Conservation (phyloP, 345 rosid species). For the Lumnitzera racemosa region DNA sequence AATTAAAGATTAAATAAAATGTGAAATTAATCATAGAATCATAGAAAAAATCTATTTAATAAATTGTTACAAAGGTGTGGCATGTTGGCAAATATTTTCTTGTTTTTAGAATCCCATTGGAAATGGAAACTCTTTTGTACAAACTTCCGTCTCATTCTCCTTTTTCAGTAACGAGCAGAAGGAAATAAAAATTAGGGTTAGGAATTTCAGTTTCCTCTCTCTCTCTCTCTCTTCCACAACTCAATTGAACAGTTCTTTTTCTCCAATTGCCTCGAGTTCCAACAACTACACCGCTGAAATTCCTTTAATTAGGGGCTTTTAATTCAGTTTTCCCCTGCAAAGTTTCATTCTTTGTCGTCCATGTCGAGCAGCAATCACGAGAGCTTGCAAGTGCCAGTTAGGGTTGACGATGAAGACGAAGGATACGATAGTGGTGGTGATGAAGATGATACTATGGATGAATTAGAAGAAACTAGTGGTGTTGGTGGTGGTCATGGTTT, state of each 20-base stretch:
- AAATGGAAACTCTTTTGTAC: too few species aligned
- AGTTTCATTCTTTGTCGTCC: background rate
- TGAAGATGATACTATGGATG: constrained; percentile 32
- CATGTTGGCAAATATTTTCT: too few species aligned
- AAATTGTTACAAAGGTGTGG: too few species aligned
- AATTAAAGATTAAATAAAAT: too few species aligned
- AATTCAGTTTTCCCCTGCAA: background rate
- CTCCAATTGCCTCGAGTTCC: constrained; percentile 2
- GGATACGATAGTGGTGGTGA: constrained; percentile 1
- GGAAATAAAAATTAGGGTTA: background rate
- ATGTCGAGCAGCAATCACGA: constrained; percentile 30
- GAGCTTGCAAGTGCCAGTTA: constrained; percentile 40
- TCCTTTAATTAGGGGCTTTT: background rate
- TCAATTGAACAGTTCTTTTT: constrained; percentile 5
- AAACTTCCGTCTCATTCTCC: too few species aligned
- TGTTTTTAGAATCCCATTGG: too few species aligned
- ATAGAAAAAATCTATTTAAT: too few species aligned
- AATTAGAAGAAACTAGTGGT: constrained; percentile 23
- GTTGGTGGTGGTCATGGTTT: constrained; percentile 20
- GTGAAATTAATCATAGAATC: too few species aligned
- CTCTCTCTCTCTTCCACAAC: background rate
- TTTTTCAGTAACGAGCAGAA: too few species aligned
- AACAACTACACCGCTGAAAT: background rate
- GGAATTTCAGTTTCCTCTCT: too few species aligned
- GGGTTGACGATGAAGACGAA: constrained; percentile 47